A percentile compares a stretch with the other conserved stretches of the same genome.
Conservation (phyloP, 257 asterid genomes). For the Solanum chmielewskii region DNA sequence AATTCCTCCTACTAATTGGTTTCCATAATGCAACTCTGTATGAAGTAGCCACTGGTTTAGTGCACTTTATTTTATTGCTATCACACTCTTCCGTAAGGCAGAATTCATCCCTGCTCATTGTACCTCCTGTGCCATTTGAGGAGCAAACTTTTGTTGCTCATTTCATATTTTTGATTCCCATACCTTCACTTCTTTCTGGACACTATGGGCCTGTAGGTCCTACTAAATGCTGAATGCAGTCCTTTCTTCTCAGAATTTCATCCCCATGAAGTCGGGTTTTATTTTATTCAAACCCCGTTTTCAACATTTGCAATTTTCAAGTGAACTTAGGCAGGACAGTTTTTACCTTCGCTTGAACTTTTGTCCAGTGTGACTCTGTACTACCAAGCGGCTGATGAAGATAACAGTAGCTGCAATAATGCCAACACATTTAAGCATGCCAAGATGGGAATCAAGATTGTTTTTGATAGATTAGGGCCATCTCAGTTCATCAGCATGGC, state of each 20-base stretch:
- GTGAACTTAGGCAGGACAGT: not conserved
- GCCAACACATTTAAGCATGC: not conserved
- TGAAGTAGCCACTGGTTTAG: not conserved
- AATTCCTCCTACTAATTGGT: not conserved
- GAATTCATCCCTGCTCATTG: not conserved
- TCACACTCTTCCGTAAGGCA: not conserved
- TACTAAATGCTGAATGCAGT: not conserved
- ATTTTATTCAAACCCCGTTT: not conserved
- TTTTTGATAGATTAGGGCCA: not conserved
- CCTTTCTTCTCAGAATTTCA: not conserved
- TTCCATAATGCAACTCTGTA: not conserved
- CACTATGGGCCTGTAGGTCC: not conserved
- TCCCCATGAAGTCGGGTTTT: not conserved
- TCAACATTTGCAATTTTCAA: not conserved
- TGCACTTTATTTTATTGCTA: not conserved
- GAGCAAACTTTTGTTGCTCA: not conserved
- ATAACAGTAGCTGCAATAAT: not conserved
- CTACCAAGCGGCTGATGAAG: not conserved
- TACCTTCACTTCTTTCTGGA: not conserved
- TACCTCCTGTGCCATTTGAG: not conserved
- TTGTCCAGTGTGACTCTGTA: not conserved
- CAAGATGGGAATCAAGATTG: not conserved
- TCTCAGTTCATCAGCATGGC: not conserved
- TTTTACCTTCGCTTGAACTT: not conserved
- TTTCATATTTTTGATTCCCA: not conserved